Evolutionary conservation across 2,329 filamentous ascomycete species (phyloP), one percentile per base, ranked within the genome.

Genomic region (Talaromyces sp.): DNA sequence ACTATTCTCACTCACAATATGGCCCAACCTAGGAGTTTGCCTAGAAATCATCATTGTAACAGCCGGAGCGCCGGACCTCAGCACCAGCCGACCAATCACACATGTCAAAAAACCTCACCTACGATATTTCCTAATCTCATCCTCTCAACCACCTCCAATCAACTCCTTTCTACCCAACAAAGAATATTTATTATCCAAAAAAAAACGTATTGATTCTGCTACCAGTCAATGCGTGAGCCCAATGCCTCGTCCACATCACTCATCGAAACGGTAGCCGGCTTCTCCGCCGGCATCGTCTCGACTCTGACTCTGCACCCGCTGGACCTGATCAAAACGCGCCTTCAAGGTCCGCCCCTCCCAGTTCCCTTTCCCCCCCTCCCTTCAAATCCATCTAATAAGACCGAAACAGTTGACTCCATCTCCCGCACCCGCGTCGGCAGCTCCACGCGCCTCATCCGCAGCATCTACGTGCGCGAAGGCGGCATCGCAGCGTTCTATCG

Each of bases 261-360:
- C 72, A 85, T 97, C 77, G 95, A 98, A 84, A 89, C 89, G 71
- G 82, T 93, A 74, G 92, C 95, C 64, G 95, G 95, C 69, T 89
- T 99, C 76, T 90, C 89, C 66, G 95, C 95, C 63, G 95, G 95
- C 64, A 84, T 92, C 61, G 84, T 92, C 68, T 90, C 93, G 58
- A 98, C 95, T 27, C 82, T 98, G 55, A 88, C 87, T 61, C 89
- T 95, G 58, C 93, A 98, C 68, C 95, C 95, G 33, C 86, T 99
- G 63, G 95, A 99, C 78, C 88, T 99, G 65, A 88, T 98, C 73
- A 99, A 99, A 82, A 98, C 93, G 64, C 89, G 95, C 65, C 87
- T 99, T 73, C 95, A 99, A 80, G 88, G 91, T 92, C 79, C 72
- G 44, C 25, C n/a, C 55, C n/a, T 57, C 22, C 25, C 39, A n/a